Base-by-base conservation (phyloP, 2,329 filamentous ascomycete species). In the Xylariales sp. region DNA sequence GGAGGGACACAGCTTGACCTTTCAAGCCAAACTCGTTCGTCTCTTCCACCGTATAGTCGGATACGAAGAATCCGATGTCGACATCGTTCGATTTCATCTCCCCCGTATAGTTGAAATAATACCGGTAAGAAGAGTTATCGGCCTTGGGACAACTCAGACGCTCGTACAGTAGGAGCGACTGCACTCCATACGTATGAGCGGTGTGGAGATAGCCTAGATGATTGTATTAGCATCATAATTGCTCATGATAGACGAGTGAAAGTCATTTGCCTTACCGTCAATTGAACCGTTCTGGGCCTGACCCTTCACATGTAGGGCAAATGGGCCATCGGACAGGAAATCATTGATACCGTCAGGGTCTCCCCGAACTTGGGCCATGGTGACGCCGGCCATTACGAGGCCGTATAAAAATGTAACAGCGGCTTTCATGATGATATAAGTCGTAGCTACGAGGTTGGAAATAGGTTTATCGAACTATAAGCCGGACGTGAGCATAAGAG, bases 221-320 rank as follows among this genome's bases (percentile, higher is more conserved):
- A 34, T 3, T 54, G 14, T 23, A n/a, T 39, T 18, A 39, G n/a
- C 12, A 39, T 16, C 8, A 39, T 3, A n/a, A 10, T 10, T n/a
- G 16, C 16, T 14, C 12, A n/a, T n/a, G 41, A 16, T 12, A 8
- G n/a, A 18, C 1, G 14, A 16, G 1, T n/a, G 36, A 48, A 48
- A 18, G 10, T 18, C 48, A 16, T 32, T 14, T 10, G 6, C 36
- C 59, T 58, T 30, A 67, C 64, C 64, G 32, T 62, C 41, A n/a
- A 67, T 34, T 14, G 58, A 58, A 41, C 64, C 62, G 10, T 62
- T 62, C 4, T 1, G 7, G 8, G 36, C 30, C 3, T n/a, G 14
- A 2, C 64, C 64, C 28, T 67, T 67, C 3, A 67, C 54, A 5
- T 49, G 59, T 3, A 67, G 9, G 2, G 59, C 59, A 41, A 67